Conservation (phyloP, 805 yeast species). For the Barnettozyma californica region DNA sequence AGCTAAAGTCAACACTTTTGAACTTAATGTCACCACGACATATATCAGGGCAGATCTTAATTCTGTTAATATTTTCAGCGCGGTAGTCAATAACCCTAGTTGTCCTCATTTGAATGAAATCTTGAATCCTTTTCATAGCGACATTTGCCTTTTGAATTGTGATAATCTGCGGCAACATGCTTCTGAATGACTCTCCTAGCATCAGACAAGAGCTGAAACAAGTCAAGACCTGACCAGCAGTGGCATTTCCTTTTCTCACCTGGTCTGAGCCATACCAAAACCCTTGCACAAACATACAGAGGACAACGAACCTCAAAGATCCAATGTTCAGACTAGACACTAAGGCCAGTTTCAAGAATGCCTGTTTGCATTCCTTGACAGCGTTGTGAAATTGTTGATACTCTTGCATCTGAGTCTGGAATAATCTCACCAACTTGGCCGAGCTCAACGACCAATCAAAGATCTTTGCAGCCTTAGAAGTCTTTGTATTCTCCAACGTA, state of each 20-base stretch:
- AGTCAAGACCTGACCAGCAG: slow-evolving; percentile 65
- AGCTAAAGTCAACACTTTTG: slow-evolving; percentile 53
- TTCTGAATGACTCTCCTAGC: slow-evolving; percentile 57
- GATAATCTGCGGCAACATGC: slow-evolving; percentile 51
- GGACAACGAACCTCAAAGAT: slow-evolving; percentile 47
- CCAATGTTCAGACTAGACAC: slow-evolving; percentile 53
- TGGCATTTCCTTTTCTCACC: slow-evolving; percentile 45
- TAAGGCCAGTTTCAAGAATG: slow-evolving; percentile 41
- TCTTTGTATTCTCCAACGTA: slow-evolving; percentile 47
- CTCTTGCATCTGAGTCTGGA: slow-evolving; percentile 55
- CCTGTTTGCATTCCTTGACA: slow-evolving; percentile 28
- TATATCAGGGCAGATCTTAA: slow-evolving; percentile 20
- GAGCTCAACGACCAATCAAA: slow-evolving; percentile 68
- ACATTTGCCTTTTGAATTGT: slow-evolving; percentile 67
- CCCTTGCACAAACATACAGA: slow-evolving; percentile 82
- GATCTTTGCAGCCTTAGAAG: slow-evolving; percentile 52
- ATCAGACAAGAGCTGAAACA: slow-evolving; percentile 79
- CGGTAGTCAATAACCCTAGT: slow-evolving; percentile 7
- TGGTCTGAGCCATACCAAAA: slow-evolving; percentile 84
- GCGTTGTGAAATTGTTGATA: slow-evolving; percentile 32
- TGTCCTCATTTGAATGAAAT: slow-evolving; percentile 30
- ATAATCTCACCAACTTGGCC: slow-evolving; percentile 54
- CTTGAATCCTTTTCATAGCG: slow-evolving; percentile 49
- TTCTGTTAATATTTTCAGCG: slow-evolving; percentile 12
- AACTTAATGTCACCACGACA: slow-evolving; percentile 51